phyloP scores from a whole-genome alignment of 2,329 filamentous ascomycete species.

The Aspergillus quadricinctus region DNA sequence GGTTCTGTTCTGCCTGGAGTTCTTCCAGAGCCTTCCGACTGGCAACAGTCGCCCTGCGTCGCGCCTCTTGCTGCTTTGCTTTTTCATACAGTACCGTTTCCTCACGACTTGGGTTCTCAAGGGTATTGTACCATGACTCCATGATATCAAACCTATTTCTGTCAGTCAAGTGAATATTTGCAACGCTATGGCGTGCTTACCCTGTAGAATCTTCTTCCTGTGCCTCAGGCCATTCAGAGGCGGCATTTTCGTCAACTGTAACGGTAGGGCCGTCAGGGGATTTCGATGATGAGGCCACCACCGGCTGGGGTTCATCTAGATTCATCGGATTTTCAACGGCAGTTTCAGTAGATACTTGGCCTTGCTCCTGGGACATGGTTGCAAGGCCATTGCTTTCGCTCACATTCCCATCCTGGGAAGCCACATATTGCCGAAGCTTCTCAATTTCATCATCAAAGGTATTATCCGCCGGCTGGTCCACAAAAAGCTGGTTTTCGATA shows the following conservation, averaged over 20 bases:
- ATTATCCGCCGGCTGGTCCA: neutral
- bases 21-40: conserved; percentile 1
- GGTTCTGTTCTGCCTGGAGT: neutral
- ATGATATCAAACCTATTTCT: conserved; percentile 9
- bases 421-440: neutral
- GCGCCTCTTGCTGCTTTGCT: conserved; percentile 5
- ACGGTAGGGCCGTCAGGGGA: neutral
- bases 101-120: conserved; percentile 5
- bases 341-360: neutral
- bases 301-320: neutral
- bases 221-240: neutral
- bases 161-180: neutral
- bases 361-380: neutral
- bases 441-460: neutral
- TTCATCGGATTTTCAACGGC: neutral
- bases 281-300: neutral
- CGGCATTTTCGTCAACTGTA: neutral
- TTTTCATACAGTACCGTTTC: conserved; percentile 8
- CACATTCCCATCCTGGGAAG: neutral
- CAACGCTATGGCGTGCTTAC: neutral
- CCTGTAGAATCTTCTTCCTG: neutral
- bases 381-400: neutral
- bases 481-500: neutral
- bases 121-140: conserved; percentile 4
- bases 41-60: conserved; percentile 5